Evolutionary conservation across 2,329 filamentous ascomycete species (phyloP).

Genomic region (Colletotrichum coccodes): DNA sequence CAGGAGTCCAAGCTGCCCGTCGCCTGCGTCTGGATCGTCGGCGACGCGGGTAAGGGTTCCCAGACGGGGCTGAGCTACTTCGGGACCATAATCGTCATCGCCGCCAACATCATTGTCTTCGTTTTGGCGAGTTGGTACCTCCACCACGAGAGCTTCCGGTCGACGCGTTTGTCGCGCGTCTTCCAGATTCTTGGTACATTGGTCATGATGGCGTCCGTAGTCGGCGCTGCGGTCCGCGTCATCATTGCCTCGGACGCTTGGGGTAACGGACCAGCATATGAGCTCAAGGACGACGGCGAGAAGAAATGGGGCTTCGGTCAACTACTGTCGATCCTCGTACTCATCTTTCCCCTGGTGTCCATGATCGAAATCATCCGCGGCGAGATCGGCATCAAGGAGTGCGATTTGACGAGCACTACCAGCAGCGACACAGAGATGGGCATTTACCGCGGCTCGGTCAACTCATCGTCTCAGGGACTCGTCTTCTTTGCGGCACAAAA

Average conservation of each 20-base stretch:
- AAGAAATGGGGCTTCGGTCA: constrained; percentile 72
- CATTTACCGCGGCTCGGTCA: neutral
- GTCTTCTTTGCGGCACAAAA: constrained; percentile 53
- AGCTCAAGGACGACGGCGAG: constrained; percentile 62
- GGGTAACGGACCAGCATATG: constrained; percentile 57
- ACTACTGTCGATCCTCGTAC: constrained; percentile 66
- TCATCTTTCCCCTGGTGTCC: constrained; percentile 69
- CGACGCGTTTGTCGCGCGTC: constrained; percentile 61
- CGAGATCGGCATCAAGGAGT: constrained; percentile 48
- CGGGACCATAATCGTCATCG: constrained; percentile 71
- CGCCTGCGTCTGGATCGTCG: constrained; percentile 66
- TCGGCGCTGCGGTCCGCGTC: constrained; percentile 68
- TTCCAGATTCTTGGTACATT: constrained; percentile 64
- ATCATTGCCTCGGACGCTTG: constrained; percentile 70
- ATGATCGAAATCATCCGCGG: constrained; percentile 68
- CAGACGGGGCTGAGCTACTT: constrained; percentile 58
- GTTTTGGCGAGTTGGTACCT: constrained; percentile 71
- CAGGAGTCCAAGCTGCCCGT: constrained; percentile 65
- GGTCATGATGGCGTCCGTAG: constrained; percentile 66
- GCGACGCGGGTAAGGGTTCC: constrained; percentile 42
- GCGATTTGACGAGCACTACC: constrained; percentile 3
- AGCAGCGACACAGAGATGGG: constrained; percentile 17
- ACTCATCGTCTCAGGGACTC: constrained; percentile 53
- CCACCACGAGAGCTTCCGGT: constrained; percentile 55
- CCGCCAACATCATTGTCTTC: constrained; percentile 68